Evolutionary conservation across 2,329 filamentous ascomycete genomes (phyloP).

Genomic region (Akanthomyces muscarius): DNA sequence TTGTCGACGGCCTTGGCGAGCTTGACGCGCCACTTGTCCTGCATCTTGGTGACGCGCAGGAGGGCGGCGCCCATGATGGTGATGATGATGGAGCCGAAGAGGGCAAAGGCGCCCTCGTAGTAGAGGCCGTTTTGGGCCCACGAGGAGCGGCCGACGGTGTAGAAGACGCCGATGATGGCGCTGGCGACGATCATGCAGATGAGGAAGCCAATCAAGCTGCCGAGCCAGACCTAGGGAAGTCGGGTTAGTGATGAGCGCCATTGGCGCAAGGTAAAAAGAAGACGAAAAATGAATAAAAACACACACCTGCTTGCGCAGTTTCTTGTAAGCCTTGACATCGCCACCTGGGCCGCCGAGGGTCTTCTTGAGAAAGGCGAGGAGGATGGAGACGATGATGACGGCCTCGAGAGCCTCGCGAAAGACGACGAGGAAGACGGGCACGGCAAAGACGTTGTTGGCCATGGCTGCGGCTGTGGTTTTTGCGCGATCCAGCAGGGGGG

Average conservation of each 20-base stretch:
- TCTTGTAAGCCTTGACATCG: slow-evolving; percentile 62
- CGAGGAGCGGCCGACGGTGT: slow-evolving; percentile 59
- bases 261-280: neutral
- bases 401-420: slow-evolving; percentile 83
- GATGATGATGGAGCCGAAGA: slow-evolving; percentile 76
- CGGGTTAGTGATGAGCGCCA: neutral
- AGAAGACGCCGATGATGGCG: slow-evolving; percentile 70
- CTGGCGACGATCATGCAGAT: slow-evolving; percentile 63
- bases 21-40: slow-evolving; percentile 85
- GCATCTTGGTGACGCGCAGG: slow-evolving; percentile 75
- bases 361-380: slow-evolving; percentile 81
- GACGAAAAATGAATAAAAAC: too few species aligned
- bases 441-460: slow-evolving; percentile 68
- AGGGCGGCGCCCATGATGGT: slow-evolving; percentile 76
- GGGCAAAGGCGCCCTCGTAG: slow-evolving; percentile 75
- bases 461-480: slow-evolving; percentile 32
- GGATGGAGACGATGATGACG: slow-evolving; percentile 79
- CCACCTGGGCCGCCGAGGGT: slow-evolving; percentile 62
- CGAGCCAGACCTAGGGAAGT: slow-evolving; percentile 51
- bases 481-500: neutral
- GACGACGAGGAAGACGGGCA: slow-evolving; percentile 84
- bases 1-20: slow-evolving; percentile 64
- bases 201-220: slow-evolving; percentile 57
- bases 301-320: slow-evolving; percentile 59
- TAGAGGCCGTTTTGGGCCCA: slow-evolving; percentile 69